Conservation (phyloP, 2,329 filamentous ascomycete genomes). For the Colletotrichum navitas region DNA sequence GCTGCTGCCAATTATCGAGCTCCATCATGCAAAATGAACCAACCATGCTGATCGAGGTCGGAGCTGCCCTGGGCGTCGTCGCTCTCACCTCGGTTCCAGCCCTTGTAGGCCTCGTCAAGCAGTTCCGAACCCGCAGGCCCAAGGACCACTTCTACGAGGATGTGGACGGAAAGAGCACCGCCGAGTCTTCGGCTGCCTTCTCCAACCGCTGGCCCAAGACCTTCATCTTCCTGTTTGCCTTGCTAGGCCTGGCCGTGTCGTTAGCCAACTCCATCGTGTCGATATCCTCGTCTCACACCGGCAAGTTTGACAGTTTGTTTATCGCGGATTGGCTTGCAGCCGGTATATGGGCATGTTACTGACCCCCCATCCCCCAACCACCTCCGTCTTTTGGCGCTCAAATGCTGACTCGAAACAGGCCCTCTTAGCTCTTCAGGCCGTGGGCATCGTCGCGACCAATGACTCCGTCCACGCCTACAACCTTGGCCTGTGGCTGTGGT, state of each 20-base stretch:
- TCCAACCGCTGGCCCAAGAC: constrained; percentile 71
- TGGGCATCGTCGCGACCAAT: constrained; percentile 62
- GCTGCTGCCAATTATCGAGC: background rate
- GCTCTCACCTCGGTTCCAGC: constrained; percentile 55
- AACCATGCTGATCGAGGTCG: constrained; percentile 36
- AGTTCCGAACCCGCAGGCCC: constrained; percentile 52
- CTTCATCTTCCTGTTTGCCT: constrained; percentile 65
- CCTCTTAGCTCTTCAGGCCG: constrained; percentile 65
- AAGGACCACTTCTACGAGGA: constrained; percentile 72
- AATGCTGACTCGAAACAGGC: constrained; percentile 23
- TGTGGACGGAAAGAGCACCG: constrained; percentile 75
- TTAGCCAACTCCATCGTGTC: constrained; percentile 68
- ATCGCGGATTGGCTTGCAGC: constrained; percentile 72
- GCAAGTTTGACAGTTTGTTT: constrained; percentile 53
- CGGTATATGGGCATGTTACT: constrained; percentile 71
- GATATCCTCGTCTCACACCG: constrained; percentile 50
- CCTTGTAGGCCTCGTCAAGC: constrained; percentile 50
- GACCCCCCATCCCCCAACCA: constrained; percentile 40
- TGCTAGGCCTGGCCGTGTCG: constrained; percentile 67
- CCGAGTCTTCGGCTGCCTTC: constrained; percentile 72
- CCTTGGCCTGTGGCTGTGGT: constrained; percentile 64
- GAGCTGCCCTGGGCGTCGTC: constrained; percentile 52
- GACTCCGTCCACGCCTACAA: constrained; percentile 65
- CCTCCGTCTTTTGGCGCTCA: background rate
- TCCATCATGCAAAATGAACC: constrained; percentile 40